Evolutionary conservation across 1,284 basidiomycete species (phyloP), one percentile per base, ranked within the genome.

Genomic region (Malassezia nana): DNA sequence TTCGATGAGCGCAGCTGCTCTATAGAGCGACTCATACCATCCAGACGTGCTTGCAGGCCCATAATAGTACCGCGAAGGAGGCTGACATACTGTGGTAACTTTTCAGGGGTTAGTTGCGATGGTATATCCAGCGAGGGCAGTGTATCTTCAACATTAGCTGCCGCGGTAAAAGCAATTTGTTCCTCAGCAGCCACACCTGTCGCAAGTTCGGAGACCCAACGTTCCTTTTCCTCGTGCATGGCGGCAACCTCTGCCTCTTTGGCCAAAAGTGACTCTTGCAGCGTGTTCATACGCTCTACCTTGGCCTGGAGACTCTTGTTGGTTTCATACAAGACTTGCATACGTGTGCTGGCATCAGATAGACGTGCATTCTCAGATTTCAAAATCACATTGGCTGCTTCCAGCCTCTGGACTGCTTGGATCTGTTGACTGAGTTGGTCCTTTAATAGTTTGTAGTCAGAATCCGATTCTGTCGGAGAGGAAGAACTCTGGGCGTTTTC

Each of bases 321-420:
- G 42, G 68, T 59, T 44, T 72, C 69, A 45, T 63, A 66, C 24
- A 72, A 48, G n/a, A 66, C 52, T 47, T 68, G 63, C 15, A 62
- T 57, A 41, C 56, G 57, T 31, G 45, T 43, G 12, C 62, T 50
- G 18, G 61, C 56, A 5, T 60, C 50, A 12, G 46, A 12, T 1
- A 69, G 54, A 0, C 66, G 29, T 3, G 48, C 52, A 35, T 67
- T 69, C 28, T 65, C 65, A 5, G 62, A 51, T 1, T 39, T 38
- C 0, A 69, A 50, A 18, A 57, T 59, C 1, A 59, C 55, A 16
- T 64, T 59, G 4, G 52, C 50, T 7, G 60, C 55, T 40, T 69
- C 67, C 20, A 67, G 50, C n/a, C 64, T 39, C 24, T 48, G 42
- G 13, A 53, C 40, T 48, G 20, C 52, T 38, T 53, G 55, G 15